These are phyloP conservation scores for Tylopilus plumbeoviolaceoides DNA, from an alignment of 768 basidiomycete genomes.

Conservation along the genomic window DNA sequence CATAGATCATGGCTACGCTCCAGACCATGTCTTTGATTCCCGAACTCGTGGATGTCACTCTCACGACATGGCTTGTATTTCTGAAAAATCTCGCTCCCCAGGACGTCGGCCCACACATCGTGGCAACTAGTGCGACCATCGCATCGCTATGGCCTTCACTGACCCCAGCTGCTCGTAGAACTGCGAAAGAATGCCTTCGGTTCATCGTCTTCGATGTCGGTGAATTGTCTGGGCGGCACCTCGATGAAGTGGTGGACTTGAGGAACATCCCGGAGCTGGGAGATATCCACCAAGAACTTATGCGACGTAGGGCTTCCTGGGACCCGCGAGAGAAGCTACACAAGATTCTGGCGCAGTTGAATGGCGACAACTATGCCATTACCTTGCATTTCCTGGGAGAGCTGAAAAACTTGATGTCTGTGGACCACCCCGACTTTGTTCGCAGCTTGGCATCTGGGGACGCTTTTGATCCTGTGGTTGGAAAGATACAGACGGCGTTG, in stretches of 20 bases:
- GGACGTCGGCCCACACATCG: too few relatives aligned
- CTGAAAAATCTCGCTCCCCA: too few relatives aligned
- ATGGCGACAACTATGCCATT: constrained; percentile 78
- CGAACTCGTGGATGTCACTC: constrained; percentile 72
- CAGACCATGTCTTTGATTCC: too few relatives aligned
- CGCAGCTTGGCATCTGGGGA: constrained; percentile 74
- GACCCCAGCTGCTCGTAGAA: constrained; percentile 42
- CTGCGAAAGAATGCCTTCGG: constrained; percentile 58
- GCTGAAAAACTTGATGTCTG: constrained; percentile 60
- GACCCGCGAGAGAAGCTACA: constrained; percentile 52
- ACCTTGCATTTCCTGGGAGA: constrained; percentile 71
- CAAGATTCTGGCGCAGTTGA: constrained; percentile 67
- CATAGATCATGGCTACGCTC: constrained; percentile 91
- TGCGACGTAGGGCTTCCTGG: constrained; percentile 44
- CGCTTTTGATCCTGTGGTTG: constrained; percentile 74
- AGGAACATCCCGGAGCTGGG: constrained; percentile 64
- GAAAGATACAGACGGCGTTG: constrained; percentile 61
- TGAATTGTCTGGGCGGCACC: constrained; percentile 45
- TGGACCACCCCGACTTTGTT: constrained; percentile 49
- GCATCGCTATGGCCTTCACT: too few relatives aligned
- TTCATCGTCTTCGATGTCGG: constrained; percentile 68
- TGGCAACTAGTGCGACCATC: too few relatives aligned
- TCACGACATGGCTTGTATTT: constrained; percentile 79
- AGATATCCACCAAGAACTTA: constrained; percentile 40
- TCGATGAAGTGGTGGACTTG: constrained; percentile 81